These are phyloP conservation scores for Claviceps pazoutovae DNA, from an alignment of 2,329 filamentous ascomycete genomes.

Conservation along the genomic window DNA sequence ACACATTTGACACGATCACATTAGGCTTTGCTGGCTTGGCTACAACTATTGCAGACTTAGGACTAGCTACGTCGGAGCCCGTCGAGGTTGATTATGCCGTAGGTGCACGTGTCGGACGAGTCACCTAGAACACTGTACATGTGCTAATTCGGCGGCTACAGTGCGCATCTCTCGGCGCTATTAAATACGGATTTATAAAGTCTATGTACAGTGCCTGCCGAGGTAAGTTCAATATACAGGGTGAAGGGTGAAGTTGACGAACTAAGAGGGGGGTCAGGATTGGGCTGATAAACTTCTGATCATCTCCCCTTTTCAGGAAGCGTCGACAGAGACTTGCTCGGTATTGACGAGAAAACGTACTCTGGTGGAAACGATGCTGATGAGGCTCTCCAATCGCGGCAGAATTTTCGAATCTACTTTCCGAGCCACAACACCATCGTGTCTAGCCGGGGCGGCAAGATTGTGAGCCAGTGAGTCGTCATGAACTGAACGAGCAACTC, in stretches of 20 bases:
- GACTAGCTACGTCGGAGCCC: conserved; percentile 38
- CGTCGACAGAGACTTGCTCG: not conserved
- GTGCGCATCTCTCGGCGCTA: conserved; percentile 68
- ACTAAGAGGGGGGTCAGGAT: conserved; percentile 4
- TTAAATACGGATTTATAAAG: conserved; percentile 54
- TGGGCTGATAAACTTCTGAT: not conserved
- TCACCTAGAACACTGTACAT: not conserved
- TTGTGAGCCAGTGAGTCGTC: conserved; percentile 1
- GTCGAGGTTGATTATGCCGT: conserved; percentile 63
- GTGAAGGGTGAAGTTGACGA: conserved; percentile 6
- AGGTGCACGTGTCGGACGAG: conserved; percentile 15
- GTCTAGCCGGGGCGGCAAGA: conserved; percentile 46
- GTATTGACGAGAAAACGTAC: not conserved
- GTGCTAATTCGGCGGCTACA: conserved; percentile 15
- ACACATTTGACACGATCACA: not conserved
- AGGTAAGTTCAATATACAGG: conserved; percentile 23
- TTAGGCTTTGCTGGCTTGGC: conserved; percentile 63
- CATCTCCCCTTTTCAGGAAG: not conserved
- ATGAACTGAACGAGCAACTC: not conserved
- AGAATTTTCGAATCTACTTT: conserved; percentile 63
- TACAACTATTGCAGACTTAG: conserved; percentile 48
- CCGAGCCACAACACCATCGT: conserved; percentile 58
- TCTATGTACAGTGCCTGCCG: conserved; percentile 41
- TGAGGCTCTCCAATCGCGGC: conserved; percentile 9
- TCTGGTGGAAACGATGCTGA: not conserved